Base-by-base conservation (phyloP, 2,329 filamentous ascomycete genomes). In the Pyrenochaeta sp. region DNA sequence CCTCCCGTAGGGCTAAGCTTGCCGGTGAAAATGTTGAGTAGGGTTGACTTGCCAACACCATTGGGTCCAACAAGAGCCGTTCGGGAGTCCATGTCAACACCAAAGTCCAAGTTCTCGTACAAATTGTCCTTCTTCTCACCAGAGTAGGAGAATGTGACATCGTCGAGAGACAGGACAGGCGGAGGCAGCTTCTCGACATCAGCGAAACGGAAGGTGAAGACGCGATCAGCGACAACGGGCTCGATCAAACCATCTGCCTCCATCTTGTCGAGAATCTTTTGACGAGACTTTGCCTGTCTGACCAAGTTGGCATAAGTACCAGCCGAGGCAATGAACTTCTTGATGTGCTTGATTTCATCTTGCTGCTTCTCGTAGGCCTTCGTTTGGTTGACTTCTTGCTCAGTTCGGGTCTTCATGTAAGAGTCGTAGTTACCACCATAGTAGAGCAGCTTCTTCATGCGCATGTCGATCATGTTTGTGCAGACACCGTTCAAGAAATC, bases 181-280 rank as follows among this genome's bases (percentile, higher is more conserved):
- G 94, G 95, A 9, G 94, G 94, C n/a, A 99, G 87, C 83, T 99
- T 99, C 72, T 99, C 94, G 40, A 97, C 94, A 68, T 97, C 92
- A 60, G 94, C 94, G 74, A 99, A 99, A 68, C 93, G 87, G 87
- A 99, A 99, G 45, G 87, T 93, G 79, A 99, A 99, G 69, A 96
- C 88, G 51, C 85, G 84, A 77, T 99, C 94, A 55, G 84, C 77
- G 42, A 81, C 76, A 52, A 99, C 91, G 44, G 90, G 89, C 77
- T 99, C 88, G 71, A 99, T 97, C 76, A 97, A 94, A 60, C 94
- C 94, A 67, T 99, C 94, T 63, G 95, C 94, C 82, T 97, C 93
- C 94, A 99, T 99, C 87, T 99, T 99, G 84, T 99, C 94, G 60
- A 97, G 83, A 75, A 97, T 97, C 90, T 99, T 99, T 78, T 99